Evolutionary conservation across 1,284 basidiomycete genomes (phyloP).

Genomic region (Malassezia psittaci): DNA sequence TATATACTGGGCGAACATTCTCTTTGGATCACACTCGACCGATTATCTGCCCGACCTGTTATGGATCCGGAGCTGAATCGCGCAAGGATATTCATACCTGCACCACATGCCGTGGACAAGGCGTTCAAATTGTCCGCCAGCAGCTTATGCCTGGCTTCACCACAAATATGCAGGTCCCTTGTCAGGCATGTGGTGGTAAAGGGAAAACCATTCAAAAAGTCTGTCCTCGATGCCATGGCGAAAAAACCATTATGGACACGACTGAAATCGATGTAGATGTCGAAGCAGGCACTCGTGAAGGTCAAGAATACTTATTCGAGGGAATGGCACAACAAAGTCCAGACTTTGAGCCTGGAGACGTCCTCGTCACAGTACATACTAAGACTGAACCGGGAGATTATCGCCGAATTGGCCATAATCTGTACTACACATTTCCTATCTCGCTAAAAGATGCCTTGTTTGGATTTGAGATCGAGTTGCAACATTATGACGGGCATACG

Average conservation of each 20-base stretch:
- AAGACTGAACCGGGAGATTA: constrained; percentile 27
- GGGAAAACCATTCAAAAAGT: constrained; percentile 34
- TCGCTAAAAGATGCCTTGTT: constrained; percentile 41
- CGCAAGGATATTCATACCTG: constrained; percentile 40
- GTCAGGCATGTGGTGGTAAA: constrained; percentile 34
- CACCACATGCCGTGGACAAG: constrained; percentile 32
- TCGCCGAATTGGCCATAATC: constrained; percentile 30
- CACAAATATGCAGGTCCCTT: constrained; percentile 38
- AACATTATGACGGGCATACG: constrained; percentile 39
- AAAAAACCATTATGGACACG: constrained; percentile 32
- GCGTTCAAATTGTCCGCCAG: constrained; percentile 39
- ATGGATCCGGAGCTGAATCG: constrained; percentile 41
- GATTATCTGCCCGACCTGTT: constrained; percentile 39
- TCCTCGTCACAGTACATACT: constrained; percentile 32
- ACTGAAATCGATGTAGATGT: constrained; percentile 39
- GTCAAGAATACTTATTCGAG: constrained; percentile 34
- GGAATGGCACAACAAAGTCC: constrained; percentile 41
- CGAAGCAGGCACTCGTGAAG: constrained; percentile 35
- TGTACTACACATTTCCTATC: constrained; percentile 37
- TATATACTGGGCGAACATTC: constrained; percentile 37
- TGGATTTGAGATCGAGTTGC: constrained; percentile 35
- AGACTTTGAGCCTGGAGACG: constrained; percentile 41
- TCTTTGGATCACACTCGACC: constrained; percentile 32
- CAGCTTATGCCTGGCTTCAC: constrained; percentile 48
- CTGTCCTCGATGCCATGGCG: constrained; percentile 34